Base-by-base conservation (phyloP, 2,329 filamentous ascomycete species). In the Thelonectria blattea region DNA sequence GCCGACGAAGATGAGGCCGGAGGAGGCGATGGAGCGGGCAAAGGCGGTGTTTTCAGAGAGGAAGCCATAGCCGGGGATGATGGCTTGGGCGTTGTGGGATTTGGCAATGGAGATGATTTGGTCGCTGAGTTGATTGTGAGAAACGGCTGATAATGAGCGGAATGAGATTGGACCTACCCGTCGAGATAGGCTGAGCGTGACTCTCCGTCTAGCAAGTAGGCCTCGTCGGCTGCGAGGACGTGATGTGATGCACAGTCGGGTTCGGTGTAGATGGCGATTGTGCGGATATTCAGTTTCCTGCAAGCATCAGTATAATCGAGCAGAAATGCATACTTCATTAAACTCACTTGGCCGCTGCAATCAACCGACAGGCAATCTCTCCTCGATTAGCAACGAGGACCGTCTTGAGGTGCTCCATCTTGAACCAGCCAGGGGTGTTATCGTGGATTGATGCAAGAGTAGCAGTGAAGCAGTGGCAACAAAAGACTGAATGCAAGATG, bases 341-440 rank as follows among this genome's bases (percentile, higher is more conserved):
- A 34, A 55, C 57, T 52, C 32, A 60, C 57, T 60, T 55, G 50
- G 57, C 57, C 24, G 57, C 57, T 47, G 42, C 47, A n/a, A 60
- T 60, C 22, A 60, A 18, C 7, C 85, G 79, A 32, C 78, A 76
- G 3, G 83, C 82, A 54, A 87, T 87, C 68, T 87, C 85, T 48
- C 84, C 85, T 47, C 85, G 77, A 69, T 88, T 88, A 10, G 85
- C 85, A 49, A 88, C 79, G 12, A 88, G 72, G 17, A 88, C 65
- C 14, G 47, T 48, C 18, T 55, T 52, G 39, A 60, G 57, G 6
- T 60, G 47, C 52, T 60, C 57, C 57, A 60, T 60, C 18, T 34
- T 48, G 41, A 20, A 7, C 10, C 3, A 17, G 17, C 39, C 17
- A 32, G 20, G 43, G 32, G 46, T 24, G 17, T 51, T 45, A 45